Evolutionary conservation across 2,329 filamentous ascomycete species (phyloP).

Genomic region (Monosporascus sp.): DNA sequence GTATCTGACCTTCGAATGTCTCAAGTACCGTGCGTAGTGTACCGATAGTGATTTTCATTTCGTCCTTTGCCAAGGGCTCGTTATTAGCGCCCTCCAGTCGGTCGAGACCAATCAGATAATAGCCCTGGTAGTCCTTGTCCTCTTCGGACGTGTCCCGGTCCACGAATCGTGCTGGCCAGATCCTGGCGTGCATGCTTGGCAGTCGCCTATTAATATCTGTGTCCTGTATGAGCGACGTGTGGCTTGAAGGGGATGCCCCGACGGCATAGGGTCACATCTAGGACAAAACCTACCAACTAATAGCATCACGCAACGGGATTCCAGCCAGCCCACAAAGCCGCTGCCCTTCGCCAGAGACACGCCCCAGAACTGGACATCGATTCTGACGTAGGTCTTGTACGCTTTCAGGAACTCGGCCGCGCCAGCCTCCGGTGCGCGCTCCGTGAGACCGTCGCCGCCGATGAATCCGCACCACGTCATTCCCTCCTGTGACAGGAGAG

Average conservation of each 20-base stretch:
- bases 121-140: conserved; percentile 49
- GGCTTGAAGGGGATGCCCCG: too few species aligned
- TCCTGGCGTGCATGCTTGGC: conserved; percentile 46
- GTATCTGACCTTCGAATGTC: conserved; percentile 45
- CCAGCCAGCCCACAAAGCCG: conserved; percentile 57
- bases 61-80: conserved; percentile 30
- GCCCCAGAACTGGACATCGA: conserved; percentile 63
- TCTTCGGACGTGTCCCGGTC: conserved; percentile 23
- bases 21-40: conserved; percentile 38
- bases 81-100: conserved; percentile 20
- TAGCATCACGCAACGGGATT: conserved; percentile 53
- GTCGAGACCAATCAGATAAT: conserved; percentile 56
- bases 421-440: conserved; percentile 13
- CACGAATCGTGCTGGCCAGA: conserved; percentile 60
- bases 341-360: conserved; percentile 48
- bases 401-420: conserved; percentile 43
- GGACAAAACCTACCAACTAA: conserved; percentile 45
- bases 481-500: conserved; percentile 29
- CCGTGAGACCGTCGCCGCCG: conserved; percentile 4
- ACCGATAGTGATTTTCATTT: conserved; percentile 36
- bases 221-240: conserved; percentile 3
- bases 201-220: conserved; percentile 51
- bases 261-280: too few species aligned
- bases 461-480: conserved; percentile 42
- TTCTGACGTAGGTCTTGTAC: conserved; percentile 52